Conservation (phyloP, 768 basidiomycete genomes). For the Tricholoma terreum region DNA sequence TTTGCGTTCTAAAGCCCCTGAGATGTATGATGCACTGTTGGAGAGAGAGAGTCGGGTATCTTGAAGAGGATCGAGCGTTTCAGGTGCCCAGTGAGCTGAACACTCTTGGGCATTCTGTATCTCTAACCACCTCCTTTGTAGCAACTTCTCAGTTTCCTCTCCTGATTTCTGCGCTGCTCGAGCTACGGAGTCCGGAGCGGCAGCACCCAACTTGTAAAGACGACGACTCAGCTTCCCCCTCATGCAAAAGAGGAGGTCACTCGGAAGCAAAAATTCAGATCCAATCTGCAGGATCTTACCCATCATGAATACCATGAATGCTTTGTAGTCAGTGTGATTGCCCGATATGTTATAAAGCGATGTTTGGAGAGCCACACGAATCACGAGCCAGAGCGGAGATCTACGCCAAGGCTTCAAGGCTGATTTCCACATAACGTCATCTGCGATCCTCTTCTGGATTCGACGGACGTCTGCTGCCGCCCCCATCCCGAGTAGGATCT, state of each 20-base stretch:
- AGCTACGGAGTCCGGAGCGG: conserved; percentile 18
- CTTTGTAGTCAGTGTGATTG: conserved; percentile 36
- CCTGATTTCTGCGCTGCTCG: conserved; percentile 16
- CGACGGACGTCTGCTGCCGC: conserved; percentile 22
- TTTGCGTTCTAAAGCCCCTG: not conserved
- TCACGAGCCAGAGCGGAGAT: conserved; percentile 47
- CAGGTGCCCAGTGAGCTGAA: conserved; percentile 23
- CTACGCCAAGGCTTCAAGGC: conserved; percentile 45
- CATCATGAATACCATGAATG: conserved; percentile 44
- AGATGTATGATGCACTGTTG: conserved; percentile 26
- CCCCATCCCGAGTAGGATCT: conserved; percentile 41
- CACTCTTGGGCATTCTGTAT: conserved; percentile 22
- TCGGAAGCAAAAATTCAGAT: conserved; percentile 19
- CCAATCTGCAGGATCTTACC: conserved; percentile 24
- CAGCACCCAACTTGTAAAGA: conserved; percentile 34
- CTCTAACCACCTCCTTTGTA: conserved; percentile 33
- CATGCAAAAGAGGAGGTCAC: conserved; percentile 35
- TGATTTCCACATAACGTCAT: conserved; percentile 43
- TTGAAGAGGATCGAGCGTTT: conserved; percentile 19
- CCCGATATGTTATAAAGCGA: conserved; percentile 19
- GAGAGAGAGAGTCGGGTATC: conserved; percentile 34
- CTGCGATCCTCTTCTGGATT: conserved; percentile 42
- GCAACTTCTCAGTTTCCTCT: conserved; percentile 3
- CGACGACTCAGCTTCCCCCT: conserved; percentile 36
- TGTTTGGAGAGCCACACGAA: conserved; percentile 45